Conservation (phyloP, 2,329 filamentous ascomycete genomes). For the Podosphaera xanthii region DNA sequence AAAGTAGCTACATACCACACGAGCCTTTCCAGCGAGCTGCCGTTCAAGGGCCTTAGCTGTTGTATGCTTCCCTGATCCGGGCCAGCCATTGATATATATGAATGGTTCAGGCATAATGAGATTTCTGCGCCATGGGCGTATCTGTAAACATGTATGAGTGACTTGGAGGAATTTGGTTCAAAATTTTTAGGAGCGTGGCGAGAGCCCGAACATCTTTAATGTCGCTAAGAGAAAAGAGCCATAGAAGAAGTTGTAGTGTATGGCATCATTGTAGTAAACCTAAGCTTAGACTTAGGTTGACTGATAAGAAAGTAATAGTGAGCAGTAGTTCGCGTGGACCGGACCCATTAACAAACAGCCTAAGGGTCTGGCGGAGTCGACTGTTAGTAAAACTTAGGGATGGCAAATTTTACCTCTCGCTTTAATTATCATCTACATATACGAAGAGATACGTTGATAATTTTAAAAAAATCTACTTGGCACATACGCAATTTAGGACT, state of each 20-base stretch:
- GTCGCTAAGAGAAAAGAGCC: background rate
- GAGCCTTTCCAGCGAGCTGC: background rate
- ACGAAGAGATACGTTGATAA: too few species aligned
- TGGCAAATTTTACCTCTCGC: too few species aligned
- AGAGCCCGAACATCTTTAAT: background rate
- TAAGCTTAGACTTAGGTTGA: background rate
- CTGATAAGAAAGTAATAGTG: too few species aligned
- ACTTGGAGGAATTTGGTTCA: background rate
- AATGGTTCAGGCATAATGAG: slow-evolving; percentile 1
- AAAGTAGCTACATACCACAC: background rate
- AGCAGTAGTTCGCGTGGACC: too few species aligned
- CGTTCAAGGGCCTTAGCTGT: background rate
- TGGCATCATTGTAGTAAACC: background rate
- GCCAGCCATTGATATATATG: slow-evolving; percentile 2
- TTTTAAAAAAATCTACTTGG: too few species aligned
- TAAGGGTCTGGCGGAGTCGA: too few species aligned
- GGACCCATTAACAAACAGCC: too few species aligned
- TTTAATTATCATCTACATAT: too few species aligned
- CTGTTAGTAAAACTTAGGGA: too few species aligned
- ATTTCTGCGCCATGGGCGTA: background rate
- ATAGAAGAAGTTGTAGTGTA: background rate
- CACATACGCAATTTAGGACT: too few species aligned
- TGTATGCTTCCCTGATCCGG: slow-evolving; percentile 1
- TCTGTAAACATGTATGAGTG: background rate
- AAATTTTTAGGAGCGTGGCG: background rate